Percentiles rank a stretch among this genome's conserved stretches.
Evolutionary conservation across 1,284 basidiomycete species (phyloP).

Genomic region (Chondrostereum purpureum): DNA sequence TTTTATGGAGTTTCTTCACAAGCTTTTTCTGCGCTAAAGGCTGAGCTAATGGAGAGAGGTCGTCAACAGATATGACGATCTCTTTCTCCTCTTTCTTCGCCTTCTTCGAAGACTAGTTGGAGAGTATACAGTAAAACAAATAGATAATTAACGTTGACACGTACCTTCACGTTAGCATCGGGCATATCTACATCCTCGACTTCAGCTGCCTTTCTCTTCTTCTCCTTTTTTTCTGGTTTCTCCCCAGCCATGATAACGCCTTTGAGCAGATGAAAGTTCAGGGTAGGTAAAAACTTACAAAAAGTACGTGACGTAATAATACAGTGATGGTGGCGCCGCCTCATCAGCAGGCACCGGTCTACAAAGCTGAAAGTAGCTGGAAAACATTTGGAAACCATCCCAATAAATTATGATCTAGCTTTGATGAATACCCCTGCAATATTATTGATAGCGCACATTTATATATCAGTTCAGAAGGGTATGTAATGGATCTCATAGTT

Average conservation of each 20-base stretch:
- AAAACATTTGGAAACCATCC: too few relatives aligned
- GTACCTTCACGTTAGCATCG: slow-evolving; percentile 7
- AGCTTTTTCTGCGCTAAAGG: slow-evolving; percentile 90
- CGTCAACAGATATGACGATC: slow-evolving; percentile 67
- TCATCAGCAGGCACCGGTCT: too few relatives aligned
- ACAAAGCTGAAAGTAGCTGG: too few relatives aligned
- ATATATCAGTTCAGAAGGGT: too few relatives aligned
- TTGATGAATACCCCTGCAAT: too few relatives aligned
- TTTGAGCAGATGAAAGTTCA: neutral
- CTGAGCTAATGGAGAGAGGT: slow-evolving; percentile 84
- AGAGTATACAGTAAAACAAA: slow-evolving; percentile 3
- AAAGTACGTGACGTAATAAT: too few relatives aligned
- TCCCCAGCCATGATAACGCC: slow-evolving; percentile 6
- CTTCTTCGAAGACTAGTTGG: slow-evolving; percentile 45
- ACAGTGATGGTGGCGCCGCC: too few relatives aligned
- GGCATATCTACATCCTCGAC: slow-evolving; percentile 14
- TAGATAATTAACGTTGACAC: neutral
- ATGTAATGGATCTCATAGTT: too few relatives aligned
- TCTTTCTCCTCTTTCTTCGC: slow-evolving; percentile 54
- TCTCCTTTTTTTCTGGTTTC: slow-evolving; percentile 12
- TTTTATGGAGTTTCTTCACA: slow-evolving; percentile 87
- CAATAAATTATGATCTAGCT: too few relatives aligned
- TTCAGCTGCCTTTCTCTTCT: slow-evolving; percentile 2
- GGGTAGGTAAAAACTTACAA: too few relatives aligned
- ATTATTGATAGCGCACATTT: too few relatives aligned